Evolutionary conservation across 768 basidiomycete species (phyloP).

Genomic region (Asterophora lycoperdoides): DNA sequence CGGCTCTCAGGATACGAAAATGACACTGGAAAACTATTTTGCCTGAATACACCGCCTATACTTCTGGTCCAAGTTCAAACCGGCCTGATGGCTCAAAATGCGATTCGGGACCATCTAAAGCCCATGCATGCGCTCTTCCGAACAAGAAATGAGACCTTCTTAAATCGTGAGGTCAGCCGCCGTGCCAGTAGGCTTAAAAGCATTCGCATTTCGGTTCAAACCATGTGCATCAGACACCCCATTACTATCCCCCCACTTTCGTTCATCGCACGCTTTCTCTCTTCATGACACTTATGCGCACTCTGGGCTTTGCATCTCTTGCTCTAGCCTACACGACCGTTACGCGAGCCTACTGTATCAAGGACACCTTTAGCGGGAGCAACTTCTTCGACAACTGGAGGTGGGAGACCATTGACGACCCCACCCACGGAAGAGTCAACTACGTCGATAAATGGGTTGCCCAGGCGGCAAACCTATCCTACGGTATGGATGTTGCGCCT

Average conservation of each 20-base stretch:
- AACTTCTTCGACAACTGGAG: conserved; percentile 43
- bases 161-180: not conserved
- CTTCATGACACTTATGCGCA: conserved; percentile 2
- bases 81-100: not conserved
- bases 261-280: conserved; percentile 1
- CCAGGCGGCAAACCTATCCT: conserved; percentile 38
- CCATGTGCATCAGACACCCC: not conserved
- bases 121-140: conserved; percentile 6
- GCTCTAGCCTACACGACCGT: not conserved
- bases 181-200: not conserved
- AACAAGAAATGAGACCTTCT: conserved; percentile 5
- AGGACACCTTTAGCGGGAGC: conserved; percentile 11
- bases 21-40: not conserved
- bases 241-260: conserved; percentile 1
- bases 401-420: conserved; percentile 51
- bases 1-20: not conserved
- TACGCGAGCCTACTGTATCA: conserved; percentile 8
- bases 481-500: conserved; percentile 29
- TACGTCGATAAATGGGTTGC: conserved; percentile 47
- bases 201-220: not conserved
- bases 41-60: no score
- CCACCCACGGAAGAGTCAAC: conserved; percentile 64
- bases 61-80: not conserved
- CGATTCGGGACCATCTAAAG: not conserved
- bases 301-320: conserved; percentile 1